phyloP scores from a whole-genome alignment of 2,329 filamentous ascomycete species.

The Parasarocladium wereldwijsianum region DNA sequence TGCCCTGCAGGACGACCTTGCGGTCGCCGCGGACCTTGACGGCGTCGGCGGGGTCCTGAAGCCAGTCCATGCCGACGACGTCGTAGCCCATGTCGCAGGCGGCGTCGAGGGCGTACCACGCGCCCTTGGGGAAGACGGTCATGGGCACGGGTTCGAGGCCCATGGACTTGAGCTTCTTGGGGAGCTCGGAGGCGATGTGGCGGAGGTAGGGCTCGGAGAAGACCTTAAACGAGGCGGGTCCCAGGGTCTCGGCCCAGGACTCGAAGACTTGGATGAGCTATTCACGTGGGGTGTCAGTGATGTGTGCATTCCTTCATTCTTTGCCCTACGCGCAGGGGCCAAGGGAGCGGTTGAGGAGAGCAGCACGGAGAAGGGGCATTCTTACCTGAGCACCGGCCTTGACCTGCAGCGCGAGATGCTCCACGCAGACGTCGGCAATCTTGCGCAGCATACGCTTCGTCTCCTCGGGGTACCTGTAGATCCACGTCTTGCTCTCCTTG shows the following conservation, averaged over 20 bases:
- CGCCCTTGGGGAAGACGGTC: conserved; percentile 96
- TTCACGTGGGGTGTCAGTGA: too few relatives aligned
- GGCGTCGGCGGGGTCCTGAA: conserved; percentile 76
- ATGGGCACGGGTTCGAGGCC: conserved; percentile 75
- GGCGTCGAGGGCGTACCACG: conserved; percentile 85
- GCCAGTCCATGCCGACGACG: conserved; percentile 89
- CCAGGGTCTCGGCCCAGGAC: conserved; percentile 92
- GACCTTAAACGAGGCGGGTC: conserved; percentile 65
- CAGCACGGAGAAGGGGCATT: conserved; percentile 3
- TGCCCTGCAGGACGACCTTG: conserved; percentile 72
- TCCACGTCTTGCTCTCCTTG: conserved; percentile 88
- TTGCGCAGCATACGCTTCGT: conserved; percentile 73
- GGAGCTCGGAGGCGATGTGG: conserved; percentile 71
- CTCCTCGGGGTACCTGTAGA: conserved; percentile 75
- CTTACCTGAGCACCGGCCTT: conserved; percentile 75
- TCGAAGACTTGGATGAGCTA: conserved; percentile 92
- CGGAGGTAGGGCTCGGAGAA: conserved; percentile 79
- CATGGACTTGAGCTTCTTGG: conserved; percentile 57
- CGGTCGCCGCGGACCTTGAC: conserved; percentile 65
- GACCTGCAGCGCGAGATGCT: conserved; percentile 86
- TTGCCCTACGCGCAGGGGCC: too few relatives aligned
- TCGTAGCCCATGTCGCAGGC: conserved; percentile 83
- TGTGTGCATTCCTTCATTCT: too few relatives aligned
- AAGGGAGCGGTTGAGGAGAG: too few relatives aligned
- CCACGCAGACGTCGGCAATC: conserved; percentile 87